Evolutionary conservation across 345 rosid genomes (phyloP), one percentile per base, ranked within the genome.

Genomic region (Durio zibethinus): DNA sequence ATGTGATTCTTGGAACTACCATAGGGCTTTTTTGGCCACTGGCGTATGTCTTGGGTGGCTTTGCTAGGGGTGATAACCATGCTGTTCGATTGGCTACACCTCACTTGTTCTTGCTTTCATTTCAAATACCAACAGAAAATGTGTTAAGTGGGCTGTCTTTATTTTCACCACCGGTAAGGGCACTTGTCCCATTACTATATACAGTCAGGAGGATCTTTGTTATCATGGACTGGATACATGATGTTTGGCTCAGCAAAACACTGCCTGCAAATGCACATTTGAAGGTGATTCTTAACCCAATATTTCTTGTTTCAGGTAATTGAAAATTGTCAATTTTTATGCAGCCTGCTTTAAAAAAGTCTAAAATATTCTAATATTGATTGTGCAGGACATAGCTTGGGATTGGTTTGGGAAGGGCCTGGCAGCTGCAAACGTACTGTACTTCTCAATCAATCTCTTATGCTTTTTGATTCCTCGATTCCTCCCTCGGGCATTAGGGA

Each of bases 31-130:
- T 96, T 83, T 66, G 93, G 83, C 98, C 98, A 0, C 75, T 96
- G 38, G 97, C 97, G 3, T 96, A 93, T 35, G 97, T 90, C 36
- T 53, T 96, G 75, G 98, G 99, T 0, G 99, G 98, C 23, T 93
- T 96, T 0, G 99, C 99, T 0, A 85, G 98, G 78, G 98, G 94
- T 2, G 97, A 93, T 59, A 90, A 91, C 7, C 83, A 86, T 1
- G 97, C 94, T 0, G 93, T 91, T 42, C 86, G 93, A 27, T 92
- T 94, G 15, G 92, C 94, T 0, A 92, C 99, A 0, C 98, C 95
- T 4, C 97, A 91, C 74, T 74, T 92, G 82, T 96, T 93, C 87
- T 76, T 93, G 81, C 93, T 92, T 27, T 91, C 97, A 0, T 96
- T 89, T 81, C 99, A 96, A 83, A 93, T 96, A 66, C 89, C 93